Percentiles rank a stretch among this genome's conserved stretches.
Conservation (phyloP, 2,329 filamentous ascomycete genomes). For the Lecanicillium sp. region DNA sequence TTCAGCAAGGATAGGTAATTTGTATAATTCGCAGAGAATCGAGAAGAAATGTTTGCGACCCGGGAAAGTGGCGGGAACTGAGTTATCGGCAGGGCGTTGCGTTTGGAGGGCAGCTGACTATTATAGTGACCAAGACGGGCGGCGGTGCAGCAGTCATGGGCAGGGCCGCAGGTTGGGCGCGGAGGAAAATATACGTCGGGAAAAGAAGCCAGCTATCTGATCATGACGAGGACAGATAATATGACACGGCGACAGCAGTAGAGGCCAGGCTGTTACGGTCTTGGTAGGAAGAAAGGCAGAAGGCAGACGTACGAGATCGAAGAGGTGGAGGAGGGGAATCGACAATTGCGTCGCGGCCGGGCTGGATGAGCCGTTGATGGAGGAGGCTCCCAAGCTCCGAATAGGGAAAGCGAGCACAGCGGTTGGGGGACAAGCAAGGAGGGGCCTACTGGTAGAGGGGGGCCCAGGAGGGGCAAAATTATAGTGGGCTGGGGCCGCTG, state of each 20-base stretch:
- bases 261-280: conserved; percentile 1
- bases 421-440: not conserved
- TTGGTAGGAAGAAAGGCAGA: not conserved
- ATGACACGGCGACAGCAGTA: not conserved
- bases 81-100: not conserved
- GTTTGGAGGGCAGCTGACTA: conserved; percentile 6
- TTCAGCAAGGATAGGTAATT: not conserved
- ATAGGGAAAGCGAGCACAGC: conserved; percentile 5
- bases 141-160: not conserved
- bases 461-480: too few relatives aligned
- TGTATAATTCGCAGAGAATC: not conserved
- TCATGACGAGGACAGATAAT: not conserved
- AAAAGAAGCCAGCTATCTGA: conserved; percentile 3
- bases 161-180: not conserved
- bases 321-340: conserved; percentile 4
- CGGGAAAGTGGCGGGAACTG: conserved; percentile 1
- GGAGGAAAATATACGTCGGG: not conserved
- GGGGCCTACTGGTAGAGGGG: not conserved
- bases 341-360: not conserved
- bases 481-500: not conserved
- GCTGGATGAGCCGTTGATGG: conserved; percentile 2
- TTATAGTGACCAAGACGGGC: not conserved
- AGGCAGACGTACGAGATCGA: not conserved
- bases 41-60: not conserved
- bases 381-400: conserved; percentile 6